Conservation (phyloP, 257 asterid genomes). For the Vinca minor region DNA sequence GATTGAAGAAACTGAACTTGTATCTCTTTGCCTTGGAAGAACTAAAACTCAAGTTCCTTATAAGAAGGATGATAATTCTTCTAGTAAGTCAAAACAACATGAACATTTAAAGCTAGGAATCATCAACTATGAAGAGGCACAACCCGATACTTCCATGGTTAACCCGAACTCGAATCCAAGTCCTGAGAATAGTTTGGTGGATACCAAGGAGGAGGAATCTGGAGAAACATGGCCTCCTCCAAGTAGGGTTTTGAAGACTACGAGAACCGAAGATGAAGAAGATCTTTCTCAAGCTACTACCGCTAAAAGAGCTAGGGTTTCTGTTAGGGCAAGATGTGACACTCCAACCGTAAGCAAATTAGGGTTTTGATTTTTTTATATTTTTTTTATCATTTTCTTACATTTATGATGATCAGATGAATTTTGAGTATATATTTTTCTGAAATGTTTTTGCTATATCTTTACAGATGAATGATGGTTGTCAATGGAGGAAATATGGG, state of each 20-base stretch:
- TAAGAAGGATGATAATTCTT: conserved; percentile 23
- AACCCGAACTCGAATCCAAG: conserved; percentile 12
- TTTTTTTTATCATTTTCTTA: neutral
- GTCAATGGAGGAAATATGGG: conserved; percentile 96
- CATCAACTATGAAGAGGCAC: conserved; percentile 8
- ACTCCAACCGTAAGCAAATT: conserved; percentile 54
- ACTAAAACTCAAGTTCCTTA: conserved; percentile 17
- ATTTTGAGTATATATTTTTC: neutral
- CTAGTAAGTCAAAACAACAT: conserved; percentile 11
- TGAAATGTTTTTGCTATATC: neutral
- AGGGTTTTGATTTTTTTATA: no score
- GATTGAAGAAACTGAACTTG: conserved; percentile 46
- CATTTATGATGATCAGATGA: neutral
- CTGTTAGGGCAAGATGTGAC: conserved; percentile 73
- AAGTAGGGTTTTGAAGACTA: conserved; percentile 27
- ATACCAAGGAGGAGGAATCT: conserved; percentile 19
- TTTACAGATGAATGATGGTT: conserved; percentile 81
- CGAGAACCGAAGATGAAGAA: conserved; percentile 37
- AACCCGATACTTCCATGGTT: conserved; percentile 2
- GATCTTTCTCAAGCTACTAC: conserved; percentile 44
- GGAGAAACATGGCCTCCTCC: conserved; percentile 25
- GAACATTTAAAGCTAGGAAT: conserved; percentile 24
- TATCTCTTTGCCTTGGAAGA: conserved; percentile 66
- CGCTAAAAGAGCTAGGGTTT: conserved; percentile 79
- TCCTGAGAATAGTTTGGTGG: conserved; percentile 17